Conservation (phyloP, 2,329 filamentous ascomycete genomes). For the Pseudogymnoascus sp. region DNA sequence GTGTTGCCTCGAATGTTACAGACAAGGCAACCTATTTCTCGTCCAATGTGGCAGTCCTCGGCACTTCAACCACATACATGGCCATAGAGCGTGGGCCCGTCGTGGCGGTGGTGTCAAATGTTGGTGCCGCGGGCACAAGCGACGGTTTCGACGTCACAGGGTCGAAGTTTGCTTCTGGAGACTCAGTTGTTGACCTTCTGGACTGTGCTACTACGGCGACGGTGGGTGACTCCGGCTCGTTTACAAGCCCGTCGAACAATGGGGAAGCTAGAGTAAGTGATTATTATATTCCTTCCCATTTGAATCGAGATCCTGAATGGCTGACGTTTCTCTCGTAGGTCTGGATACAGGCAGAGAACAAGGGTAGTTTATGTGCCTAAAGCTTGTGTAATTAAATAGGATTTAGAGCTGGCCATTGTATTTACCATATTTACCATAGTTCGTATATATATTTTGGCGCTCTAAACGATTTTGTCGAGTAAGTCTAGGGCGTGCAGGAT, state of each 20-base stretch:
- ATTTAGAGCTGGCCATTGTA: neutral
- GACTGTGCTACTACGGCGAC: constrained; percentile 6
- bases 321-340: neutral
- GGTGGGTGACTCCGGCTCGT: constrained; percentile 6
- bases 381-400: neutral
- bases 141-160: neutral
- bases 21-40: neutral
- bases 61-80: neutral
- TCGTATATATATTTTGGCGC: neutral
- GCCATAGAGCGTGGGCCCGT: neutral
- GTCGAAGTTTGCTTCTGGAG: constrained; percentile 1
- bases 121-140: neutral
- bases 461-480: neutral
- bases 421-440: neutral
- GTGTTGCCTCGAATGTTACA: neutral
- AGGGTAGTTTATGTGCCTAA: neutral
- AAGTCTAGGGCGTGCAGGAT: neutral
- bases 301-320: neutral
- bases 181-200: constrained; percentile 14
- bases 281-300: neutral
- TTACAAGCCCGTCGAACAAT: constrained; percentile 10
- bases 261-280: constrained; percentile 7
- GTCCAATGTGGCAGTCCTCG: neutral
- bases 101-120: neutral
- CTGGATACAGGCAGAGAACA: neutral